Evolutionary conservation across 176 grass and related monocot species (phyloP), one percentile per base, ranked within the genome.

Genomic region (Elymus sibiricus): DNA sequence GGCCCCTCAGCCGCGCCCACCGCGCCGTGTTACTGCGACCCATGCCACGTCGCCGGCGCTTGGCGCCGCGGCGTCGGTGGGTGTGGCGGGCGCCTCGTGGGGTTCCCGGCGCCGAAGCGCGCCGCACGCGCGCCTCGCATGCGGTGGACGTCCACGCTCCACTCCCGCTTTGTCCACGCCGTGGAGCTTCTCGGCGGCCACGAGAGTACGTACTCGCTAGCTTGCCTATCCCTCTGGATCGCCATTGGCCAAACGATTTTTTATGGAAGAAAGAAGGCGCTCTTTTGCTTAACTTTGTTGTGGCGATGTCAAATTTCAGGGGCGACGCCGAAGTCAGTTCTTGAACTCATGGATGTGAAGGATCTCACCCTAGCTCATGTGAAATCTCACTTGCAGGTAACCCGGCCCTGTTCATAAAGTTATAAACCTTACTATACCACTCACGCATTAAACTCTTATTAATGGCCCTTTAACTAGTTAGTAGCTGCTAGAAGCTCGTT

Each of bases 111-210:
- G 25, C 71, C 42, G 6, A 98, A 95, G 84, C 86, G 91, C 25
- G 89, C 71, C 49, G 53, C 82, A 16, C 79, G 95, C 13, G 89
- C 95, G 6, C 95, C 93, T n/a, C 87, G 95, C 24, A 98, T 98
- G 95, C 44, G 95, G 44, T 98, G 95, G 95, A 98, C 95, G 32
- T 92, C 93, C 24, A 90, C 93, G 2, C 95, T 98, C 64, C 95
- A 98, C 66, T 64, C 89, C 3, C 95, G 93, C 64, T 98, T 98
- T 83, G 91, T 98, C 76, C 93, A 93, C 76, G 95, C 95, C 74
- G 95, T 98, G 49, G 91, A 98, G 91, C 80, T 95, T 49, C 90
- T 98, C 63, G 95, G 95, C 55, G 95, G 95, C 5, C 95, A 98
- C 58, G 95, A 95, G 39, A 88, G 95, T 98, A 98, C 71, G 93